Base-by-base conservation (phyloP, 371 early-diverging fungal genomes). In the Mortierella sp. region DNA sequence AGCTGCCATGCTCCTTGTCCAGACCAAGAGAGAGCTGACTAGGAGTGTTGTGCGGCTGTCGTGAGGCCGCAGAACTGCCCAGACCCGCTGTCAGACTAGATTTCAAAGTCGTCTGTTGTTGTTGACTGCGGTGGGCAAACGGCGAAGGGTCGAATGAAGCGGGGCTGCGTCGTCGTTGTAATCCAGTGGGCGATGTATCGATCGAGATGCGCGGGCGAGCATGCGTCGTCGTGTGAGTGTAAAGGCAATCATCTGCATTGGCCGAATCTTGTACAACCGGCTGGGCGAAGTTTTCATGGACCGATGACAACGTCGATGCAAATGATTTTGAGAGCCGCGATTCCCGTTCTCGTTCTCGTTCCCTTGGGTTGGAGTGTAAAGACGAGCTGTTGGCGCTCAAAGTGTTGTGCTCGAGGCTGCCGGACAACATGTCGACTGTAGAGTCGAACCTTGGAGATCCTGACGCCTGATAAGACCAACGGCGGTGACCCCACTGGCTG, bases 1-100 rank as follows among this genome's bases (percentile, higher is more conserved):
- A 53, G n/a, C 26, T 53, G 22, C 43, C 53, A 26, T 48, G n/a
- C 8, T 66, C 65, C 24, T 43, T 65, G 61, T 19, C 16, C 26
- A 75, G 13, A 5, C 64, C 75, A 24, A 75, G 34, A 41, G 69
- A 75, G 19, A 64, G 45, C 34, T 75, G 75, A 37, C 69, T 75
- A 34, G 58, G 19, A 19, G 58, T 34, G 50, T n/a, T 9, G 24
- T 31, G 55, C 31, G 4, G 31, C 16, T 31, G 55, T 14, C 16
- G 31, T 26, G 55, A 55, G 55, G 16, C 16, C 5, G 55, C 26
- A 3, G 31, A 13, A 29, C 26, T 53, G 14, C 26, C 11, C 26
- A 26, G 14, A 13, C 11, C 16, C 13, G 14, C 37, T 31, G 16
- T 19, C 34, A 37, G 37, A 4, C 34, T 58, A 9, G 34, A 58